Evolutionary conservation across 2,329 filamentous ascomycete species (phyloP).

Genomic region (Diaporthe humulicola): DNA sequence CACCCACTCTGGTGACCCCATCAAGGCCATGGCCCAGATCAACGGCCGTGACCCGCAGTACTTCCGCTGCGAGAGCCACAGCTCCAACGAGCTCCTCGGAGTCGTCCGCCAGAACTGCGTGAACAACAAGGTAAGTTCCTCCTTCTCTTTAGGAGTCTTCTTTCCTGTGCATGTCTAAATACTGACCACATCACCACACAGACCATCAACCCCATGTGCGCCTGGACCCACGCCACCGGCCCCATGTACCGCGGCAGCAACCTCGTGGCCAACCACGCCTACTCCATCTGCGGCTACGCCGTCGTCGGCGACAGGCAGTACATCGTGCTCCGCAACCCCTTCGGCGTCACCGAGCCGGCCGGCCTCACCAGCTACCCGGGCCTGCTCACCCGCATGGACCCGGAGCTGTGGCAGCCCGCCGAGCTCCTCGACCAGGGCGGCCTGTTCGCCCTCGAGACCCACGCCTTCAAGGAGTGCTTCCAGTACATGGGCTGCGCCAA

Average conservation of each 20-base stretch:
- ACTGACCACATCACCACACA: conserved; percentile 41
- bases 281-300: conserved; percentile 58
- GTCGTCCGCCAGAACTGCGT: conserved; percentile 55
- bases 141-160: background rate
- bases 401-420: conserved; percentile 41
- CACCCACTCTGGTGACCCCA: conserved; percentile 55
- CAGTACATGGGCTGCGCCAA: conserved; percentile 35
- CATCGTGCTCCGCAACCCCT: conserved; percentile 57
- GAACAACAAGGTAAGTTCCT: conserved; percentile 47
- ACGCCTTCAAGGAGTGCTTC: conserved; percentile 40
- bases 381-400: conserved; percentile 53
- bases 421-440: conserved; percentile 41
- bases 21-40: conserved; percentile 61
- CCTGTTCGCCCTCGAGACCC: conserved; percentile 44
- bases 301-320: conserved; percentile 35
- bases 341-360: conserved; percentile 57
- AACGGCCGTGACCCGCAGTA: conserved; percentile 41
- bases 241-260: conserved; percentile 55
- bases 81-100: conserved; percentile 49
- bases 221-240: conserved; percentile 56
- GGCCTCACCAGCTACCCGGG: conserved; percentile 56
- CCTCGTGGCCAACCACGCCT: conserved; percentile 60
- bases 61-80: conserved; percentile 34
- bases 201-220: conserved; percentile 58
- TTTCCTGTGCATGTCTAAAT: background rate